These are phyloP conservation scores for Bipolaris sorokiniana DNA, from an alignment of 2,329 filamentous ascomycete genomes.

Conservation along the genomic window DNA sequence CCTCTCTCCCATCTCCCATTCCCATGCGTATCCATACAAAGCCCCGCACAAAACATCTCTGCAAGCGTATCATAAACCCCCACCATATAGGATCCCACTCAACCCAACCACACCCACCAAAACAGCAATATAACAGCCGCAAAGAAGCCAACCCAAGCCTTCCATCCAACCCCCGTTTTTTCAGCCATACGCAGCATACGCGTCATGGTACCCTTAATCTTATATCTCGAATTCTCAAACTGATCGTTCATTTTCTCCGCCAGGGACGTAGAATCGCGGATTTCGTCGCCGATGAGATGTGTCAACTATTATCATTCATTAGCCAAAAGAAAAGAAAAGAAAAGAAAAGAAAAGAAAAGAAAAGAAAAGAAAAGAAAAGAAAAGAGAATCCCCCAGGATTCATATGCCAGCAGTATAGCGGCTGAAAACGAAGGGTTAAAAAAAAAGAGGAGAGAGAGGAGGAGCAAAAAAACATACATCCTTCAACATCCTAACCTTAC, in stretches of 20 bases:
- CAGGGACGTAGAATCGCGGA: constrained; percentile 84
- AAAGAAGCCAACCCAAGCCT: constrained; percentile 90
- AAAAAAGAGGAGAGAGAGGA: neutral
- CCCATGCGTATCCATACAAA: neutral
- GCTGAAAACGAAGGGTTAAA: no score
- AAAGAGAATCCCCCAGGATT: no score
- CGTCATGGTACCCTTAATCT: constrained; percentile 91
- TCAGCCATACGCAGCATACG: constrained; percentile 96
- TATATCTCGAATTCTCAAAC: constrained; percentile 83
- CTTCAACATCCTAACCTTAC: constrained; percentile 88
- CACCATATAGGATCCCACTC: no score
- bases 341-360: no score
- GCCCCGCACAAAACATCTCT: neutral
- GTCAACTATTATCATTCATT: constrained; percentile 65
- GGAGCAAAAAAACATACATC: constrained; percentile 65
- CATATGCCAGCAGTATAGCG: no score
- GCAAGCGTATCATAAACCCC: neutral
- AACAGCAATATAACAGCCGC: constrained; percentile 81
- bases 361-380: no score
- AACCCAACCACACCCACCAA: constrained; percentile 81
- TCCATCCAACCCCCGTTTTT: constrained; percentile 93
- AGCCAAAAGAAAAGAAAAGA: no score
- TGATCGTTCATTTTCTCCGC: constrained; percentile 95
- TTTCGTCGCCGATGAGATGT: constrained; percentile 91
- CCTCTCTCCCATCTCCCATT: neutral